Evolutionary conservation across 306 rosid genomes (phyloP).

Genomic region (Acacia crassicarpa): DNA sequence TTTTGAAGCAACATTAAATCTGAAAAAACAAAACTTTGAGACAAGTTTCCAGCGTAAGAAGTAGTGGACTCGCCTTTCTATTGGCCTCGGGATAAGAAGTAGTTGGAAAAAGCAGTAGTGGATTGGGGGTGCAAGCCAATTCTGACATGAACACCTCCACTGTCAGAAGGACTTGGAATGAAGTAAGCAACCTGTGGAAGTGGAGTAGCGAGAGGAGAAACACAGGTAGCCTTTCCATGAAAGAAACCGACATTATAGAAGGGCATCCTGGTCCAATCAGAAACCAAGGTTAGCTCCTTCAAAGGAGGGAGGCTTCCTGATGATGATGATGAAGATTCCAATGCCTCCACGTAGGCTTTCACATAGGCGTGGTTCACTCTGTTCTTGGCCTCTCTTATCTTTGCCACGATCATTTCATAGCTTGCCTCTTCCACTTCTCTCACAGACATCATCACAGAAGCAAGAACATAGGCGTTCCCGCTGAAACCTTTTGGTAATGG

Average conservation of each 20-base stretch:
- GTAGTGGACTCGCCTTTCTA: not conserved
- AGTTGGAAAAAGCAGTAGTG: conserved; percentile 39
- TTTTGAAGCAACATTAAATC: accelerated
- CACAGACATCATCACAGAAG: conserved; percentile 58
- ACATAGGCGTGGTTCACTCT: conserved; percentile 53
- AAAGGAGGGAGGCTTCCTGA: conserved; percentile 61
- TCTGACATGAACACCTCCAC: conserved; percentile 49
- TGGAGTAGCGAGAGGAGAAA: conserved; percentile 61
- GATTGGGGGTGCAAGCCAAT: conserved; percentile 46
- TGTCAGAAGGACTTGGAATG: conserved; percentile 58
- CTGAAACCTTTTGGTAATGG: conserved; percentile 62
- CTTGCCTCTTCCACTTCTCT: conserved; percentile 42
- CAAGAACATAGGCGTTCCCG: conserved; percentile 78
- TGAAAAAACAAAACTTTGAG: too few species aligned
- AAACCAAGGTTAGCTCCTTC: conserved; percentile 65
- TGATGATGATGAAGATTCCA: conserved; percentile 40
- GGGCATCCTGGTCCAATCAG: conserved; percentile 87
- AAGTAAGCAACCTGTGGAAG: conserved; percentile 60
- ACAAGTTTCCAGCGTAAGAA: too few species aligned
- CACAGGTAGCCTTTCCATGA: conserved; percentile 48
- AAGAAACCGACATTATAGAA: conserved; percentile 64
- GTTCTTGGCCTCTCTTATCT: conserved; percentile 61
- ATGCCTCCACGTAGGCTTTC: conserved; percentile 50
- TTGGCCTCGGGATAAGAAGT: conserved; percentile 37
- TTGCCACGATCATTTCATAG: conserved; percentile 43